Evolutionary conservation across 2,329 filamentous ascomycete genomes (phyloP), one percentile per base, ranked within the genome.

Genomic region (Cyphellophora europaea): DNA sequence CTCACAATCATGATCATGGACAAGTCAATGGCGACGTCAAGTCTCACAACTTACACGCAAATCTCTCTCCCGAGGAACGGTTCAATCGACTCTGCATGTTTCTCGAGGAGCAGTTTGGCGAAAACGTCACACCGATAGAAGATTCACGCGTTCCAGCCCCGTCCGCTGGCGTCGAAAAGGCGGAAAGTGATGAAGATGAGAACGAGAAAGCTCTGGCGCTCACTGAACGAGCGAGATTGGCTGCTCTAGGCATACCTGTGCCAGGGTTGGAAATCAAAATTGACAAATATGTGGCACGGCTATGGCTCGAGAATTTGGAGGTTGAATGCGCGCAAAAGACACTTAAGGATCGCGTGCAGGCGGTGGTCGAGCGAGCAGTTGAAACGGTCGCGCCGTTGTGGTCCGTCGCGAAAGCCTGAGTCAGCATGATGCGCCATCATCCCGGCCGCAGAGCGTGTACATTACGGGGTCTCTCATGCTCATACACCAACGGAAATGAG

Each of bases 21-120:
- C 57, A 62, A 14, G 19, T 30, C 15, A 39, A 41, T 17, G 36
- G 39, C 12, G 29, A 27, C 19, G 23, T 27, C 25, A 27, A 23
- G 3, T 27, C 34, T 15, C 67, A 66, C 30, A 91, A 94, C 53
- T 81, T 79, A 0, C 86, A 93, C 57, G 73, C 79, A 10, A 72
- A 81, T 29, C 61, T 86, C 27, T 72, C 72, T 6, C 70, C 87
- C 0, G 69, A 80, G 29, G 85, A 93, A 49, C 81, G 85, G 27
- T 77, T 96, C 27, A 75, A 81, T 43, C 79, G 89, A 19, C 76
- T 98, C 13, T 82, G 93, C 62, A 84, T 94, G 77, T 94, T 98
- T 66, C 79, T 98, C 11, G 91, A 98, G 66, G 84, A 88, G 3
- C 91, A 98, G 57, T 98, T 98, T 54, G 91, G 91, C 42, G 80